Percentiles rank a stretch among this genome's conserved stretches.
Conservation (phyloP, 495 filamentous ascomycete genomes). For the Umbilicaria muhlenbergii region DNA sequence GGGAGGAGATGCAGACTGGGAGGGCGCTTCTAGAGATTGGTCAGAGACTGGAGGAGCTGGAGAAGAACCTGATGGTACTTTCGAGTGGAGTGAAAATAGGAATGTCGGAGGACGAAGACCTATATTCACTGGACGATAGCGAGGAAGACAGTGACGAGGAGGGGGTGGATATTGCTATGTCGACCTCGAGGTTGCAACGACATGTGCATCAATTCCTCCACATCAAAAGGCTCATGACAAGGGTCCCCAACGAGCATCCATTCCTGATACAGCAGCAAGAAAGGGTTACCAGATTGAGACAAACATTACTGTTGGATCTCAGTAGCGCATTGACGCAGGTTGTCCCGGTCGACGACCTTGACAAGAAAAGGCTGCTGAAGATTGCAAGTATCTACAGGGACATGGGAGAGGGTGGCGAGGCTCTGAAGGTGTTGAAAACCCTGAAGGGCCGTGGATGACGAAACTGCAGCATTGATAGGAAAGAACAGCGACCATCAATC, state of each 20-base stretch:
- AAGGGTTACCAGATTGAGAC: slow-evolving; percentile 43
- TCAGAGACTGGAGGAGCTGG: slow-evolving; percentile 56
- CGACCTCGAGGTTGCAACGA: slow-evolving; percentile 34
- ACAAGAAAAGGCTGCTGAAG: slow-evolving; percentile 44
- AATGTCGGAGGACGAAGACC: slow-evolving; percentile 1
- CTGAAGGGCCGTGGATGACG: slow-evolving; percentile 8
- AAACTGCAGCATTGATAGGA: no score
- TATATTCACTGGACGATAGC: slow-evolving; percentile 8
- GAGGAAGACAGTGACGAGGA: slow-evolving; percentile 39
- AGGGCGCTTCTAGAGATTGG: slow-evolving; percentile 55
- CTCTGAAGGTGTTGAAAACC: slow-evolving; percentile 49
- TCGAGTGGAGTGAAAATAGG: slow-evolving; percentile 17
- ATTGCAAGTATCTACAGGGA: slow-evolving; percentile 63
- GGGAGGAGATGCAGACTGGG: slow-evolving; percentile 38
- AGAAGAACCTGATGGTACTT: slow-evolving; percentile 49
- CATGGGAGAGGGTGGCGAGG: slow-evolving; percentile 47
- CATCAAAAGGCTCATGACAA: slow-evolving; percentile 31
- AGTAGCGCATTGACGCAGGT: slow-evolving; percentile 64
- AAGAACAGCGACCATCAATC: no score
- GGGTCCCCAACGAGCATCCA: slow-evolving; percentile 45
- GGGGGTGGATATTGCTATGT: slow-evolving; percentile 30
- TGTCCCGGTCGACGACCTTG: slow-evolving; percentile 33
- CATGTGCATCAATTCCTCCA: slow-evolving; percentile 43
- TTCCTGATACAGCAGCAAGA: slow-evolving; percentile 44
- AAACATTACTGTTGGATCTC: slow-evolving; percentile 73